These are phyloP conservation scores for Cryptosporidium felis DNA, from an alignment of 169 alveolate species.

Conservation along the genomic window DNA sequence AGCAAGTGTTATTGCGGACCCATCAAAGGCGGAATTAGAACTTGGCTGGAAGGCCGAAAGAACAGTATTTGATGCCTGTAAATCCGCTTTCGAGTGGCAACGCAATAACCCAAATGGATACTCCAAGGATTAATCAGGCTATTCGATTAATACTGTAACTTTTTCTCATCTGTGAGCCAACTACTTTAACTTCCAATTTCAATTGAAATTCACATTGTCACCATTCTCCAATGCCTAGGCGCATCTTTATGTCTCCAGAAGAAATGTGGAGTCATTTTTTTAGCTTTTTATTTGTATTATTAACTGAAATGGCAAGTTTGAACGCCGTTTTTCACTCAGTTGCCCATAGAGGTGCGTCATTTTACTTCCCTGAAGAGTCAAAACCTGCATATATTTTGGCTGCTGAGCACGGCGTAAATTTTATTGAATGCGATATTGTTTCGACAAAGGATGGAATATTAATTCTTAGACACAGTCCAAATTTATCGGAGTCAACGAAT, in stretches of 20 bases:
- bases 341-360: slow-evolving; percentile 82
- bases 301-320: neutral
- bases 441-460: slow-evolving; percentile 77
- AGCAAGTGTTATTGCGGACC: slow-evolving; percentile 85
- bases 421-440: slow-evolving; percentile 79
- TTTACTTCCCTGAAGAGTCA: slow-evolving; percentile 79
- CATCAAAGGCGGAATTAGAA: slow-evolving; percentile 84
- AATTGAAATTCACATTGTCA: too few relatives aligned
- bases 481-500: slow-evolving; percentile 78
- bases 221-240: too few relatives aligned
- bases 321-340: slow-evolving; percentile 14
- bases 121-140: slow-evolving; percentile 32
- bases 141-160: too few relatives aligned
- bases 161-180: too few relatives aligned
- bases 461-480: slow-evolving; percentile 78
- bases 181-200: too few relatives aligned
- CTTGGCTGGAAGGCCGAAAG: slow-evolving; percentile 86
- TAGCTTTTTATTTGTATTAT: neutral
- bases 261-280: too few relatives aligned
- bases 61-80: slow-evolving; percentile 67
- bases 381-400: slow-evolving; percentile 76
- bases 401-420: slow-evolving; percentile 76
- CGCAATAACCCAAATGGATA: slow-evolving; percentile 76
- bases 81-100: slow-evolving; percentile 77
- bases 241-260: too few relatives aligned